phyloP scores from a whole-genome alignment of 345 rosid genomes.

The Euclidium syriacum region DNA sequence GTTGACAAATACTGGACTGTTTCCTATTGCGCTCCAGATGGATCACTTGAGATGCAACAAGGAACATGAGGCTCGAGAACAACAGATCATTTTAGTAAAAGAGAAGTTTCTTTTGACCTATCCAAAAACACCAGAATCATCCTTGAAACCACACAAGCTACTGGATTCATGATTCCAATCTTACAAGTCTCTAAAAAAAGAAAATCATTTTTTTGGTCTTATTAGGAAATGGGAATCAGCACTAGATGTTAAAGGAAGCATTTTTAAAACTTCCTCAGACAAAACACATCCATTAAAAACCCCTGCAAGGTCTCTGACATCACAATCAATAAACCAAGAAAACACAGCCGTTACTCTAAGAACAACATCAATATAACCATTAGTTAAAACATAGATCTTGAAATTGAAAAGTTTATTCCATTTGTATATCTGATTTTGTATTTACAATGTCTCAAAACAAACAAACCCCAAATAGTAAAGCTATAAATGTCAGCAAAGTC shows the following conservation, averaged over 20 bases:
- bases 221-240: background rate
- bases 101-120: background rate
- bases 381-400: background rate
- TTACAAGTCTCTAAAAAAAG: background rate
- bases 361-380: background rate
- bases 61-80: background rate
- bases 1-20: background rate
- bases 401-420: background rate
- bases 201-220: background rate
- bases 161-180: background rate
- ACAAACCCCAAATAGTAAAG: background rate
- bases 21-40: background rate
- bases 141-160: background rate
- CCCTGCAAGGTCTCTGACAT: too few relatives aligned
- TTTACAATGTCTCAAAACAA: slow-evolving; percentile 3
- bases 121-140: background rate
- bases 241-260: background rate
- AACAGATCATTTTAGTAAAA: background rate
- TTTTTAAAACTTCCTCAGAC: background rate
- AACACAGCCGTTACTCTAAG: slow-evolving; percentile 8
- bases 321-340: slow-evolving; percentile 6
- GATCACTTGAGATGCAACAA: background rate
- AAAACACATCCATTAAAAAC: background rate
- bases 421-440: background rate
- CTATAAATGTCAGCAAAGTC: slow-evolving; percentile 23